These are phyloP conservation scores for Falciphora oryzae DNA, from an alignment of 2,329 filamentous ascomycete genomes.

Conservation along the genomic window DNA sequence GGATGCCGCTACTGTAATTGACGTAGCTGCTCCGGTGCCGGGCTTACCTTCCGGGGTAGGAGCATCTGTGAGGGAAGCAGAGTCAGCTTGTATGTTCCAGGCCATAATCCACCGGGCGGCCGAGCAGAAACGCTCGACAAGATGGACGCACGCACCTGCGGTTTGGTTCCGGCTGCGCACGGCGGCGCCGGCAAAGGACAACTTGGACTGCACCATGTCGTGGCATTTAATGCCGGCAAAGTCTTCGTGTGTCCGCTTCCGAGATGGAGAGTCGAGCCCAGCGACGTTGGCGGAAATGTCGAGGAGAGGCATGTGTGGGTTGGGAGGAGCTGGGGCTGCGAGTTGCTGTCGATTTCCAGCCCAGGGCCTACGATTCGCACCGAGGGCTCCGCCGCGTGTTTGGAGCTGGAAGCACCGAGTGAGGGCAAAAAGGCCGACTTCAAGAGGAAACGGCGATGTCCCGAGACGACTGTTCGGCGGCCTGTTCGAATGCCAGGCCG, in stretches of 20 bases:
- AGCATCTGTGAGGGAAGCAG: not conserved
- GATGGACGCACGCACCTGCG: not conserved
- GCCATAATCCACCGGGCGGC: no score
- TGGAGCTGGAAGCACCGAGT: no score
- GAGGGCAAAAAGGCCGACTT: no score
- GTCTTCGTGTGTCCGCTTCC: conserved; percentile 43
- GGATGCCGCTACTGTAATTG: not conserved
- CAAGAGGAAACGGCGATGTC: not conserved
- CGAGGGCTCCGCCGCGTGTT: not conserved
- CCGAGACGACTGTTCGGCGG: not conserved
- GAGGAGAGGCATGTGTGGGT: conserved; percentile 39
- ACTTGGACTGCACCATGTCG: conserved; percentile 19
- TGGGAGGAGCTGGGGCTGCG: no score
- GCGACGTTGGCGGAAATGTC: conserved; percentile 43
- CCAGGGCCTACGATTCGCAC: not conserved
- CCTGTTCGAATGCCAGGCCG: not conserved
- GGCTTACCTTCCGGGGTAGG: not conserved
- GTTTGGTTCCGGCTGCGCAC: conserved; percentile 14
- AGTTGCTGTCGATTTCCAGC: no score
- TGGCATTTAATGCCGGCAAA: conserved; percentile 26
- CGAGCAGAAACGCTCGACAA: not conserved
- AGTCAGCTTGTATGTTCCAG: not conserved
- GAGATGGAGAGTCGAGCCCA: conserved; percentile 34
- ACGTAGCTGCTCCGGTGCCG: conserved; percentile 11
- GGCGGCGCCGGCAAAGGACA: conserved; percentile 2